Evolutionary conservation across 441 rosid species (phyloP), one percentile per base, ranked within the genome.

Genomic region (Corymbia calophylla): DNA sequence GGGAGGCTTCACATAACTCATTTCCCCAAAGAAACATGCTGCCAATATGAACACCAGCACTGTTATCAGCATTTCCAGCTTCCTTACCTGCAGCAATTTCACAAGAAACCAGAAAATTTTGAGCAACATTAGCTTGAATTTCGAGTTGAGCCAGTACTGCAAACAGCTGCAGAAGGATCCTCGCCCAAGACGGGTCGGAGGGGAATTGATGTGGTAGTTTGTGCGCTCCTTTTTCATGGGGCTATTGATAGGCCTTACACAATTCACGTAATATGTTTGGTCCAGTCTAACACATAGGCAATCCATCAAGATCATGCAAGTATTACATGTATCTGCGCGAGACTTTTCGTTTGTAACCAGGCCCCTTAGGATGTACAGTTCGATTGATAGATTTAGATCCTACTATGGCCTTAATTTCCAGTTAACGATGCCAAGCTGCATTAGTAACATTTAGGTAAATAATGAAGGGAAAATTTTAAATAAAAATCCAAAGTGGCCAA

Each of bases 1-100:
- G 0, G 97, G 95, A 51, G 97, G 96, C 84, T 93, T 93, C 12
- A 94, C 98, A 23, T 92, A 92, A 73, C 94, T 88, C 95, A 96
- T 89, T 88, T 96, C 97, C 14, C 94, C 96, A 19, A 95, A 94
- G 94, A 95, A 96, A 91, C 98, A 96, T 25, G 92, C 96, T 2
- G 97, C 97, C 97, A 95, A 93, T 31, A 94, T 70, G 56, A 96
- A 95, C 51, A 96, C 95, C 73, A 96, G 68, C 8, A 90, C 15
- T 21, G 97, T 90, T 89, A 95, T 94, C 86, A 96, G 66, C 93
- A 94, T 11, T 87, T 96, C 97, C 62, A 96, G 94, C 90, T 96
- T 96, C 94, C 97, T 93, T 77, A 92, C 94, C 96, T 96, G 60
- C 88, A 48, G 49, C 31, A 64, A 60, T 58, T 60, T 48, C 29